phyloP scores from a whole-genome alignment of 768 basidiomycete species.

The Botryobasidium botryosum region DNA sequence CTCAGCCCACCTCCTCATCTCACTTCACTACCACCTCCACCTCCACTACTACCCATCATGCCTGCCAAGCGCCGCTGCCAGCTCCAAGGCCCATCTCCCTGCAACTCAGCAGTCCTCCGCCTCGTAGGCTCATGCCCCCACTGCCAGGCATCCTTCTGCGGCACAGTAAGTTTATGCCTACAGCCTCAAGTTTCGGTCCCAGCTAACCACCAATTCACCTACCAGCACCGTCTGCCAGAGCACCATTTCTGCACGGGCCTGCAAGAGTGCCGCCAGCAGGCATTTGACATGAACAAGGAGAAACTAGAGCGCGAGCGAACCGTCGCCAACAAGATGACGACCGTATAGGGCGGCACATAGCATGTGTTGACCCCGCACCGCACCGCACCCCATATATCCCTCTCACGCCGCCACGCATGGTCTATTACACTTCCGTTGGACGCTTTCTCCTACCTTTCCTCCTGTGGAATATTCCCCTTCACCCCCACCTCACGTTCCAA shows the following conservation, averaged over 20 bases:
- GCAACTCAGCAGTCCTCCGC: constrained; percentile 64
- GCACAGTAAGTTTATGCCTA: constrained; percentile 15
- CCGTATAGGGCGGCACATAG: constrained; percentile 29
- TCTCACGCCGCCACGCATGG: background rate
- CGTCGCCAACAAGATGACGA: constrained; percentile 71
- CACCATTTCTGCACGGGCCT: constrained; percentile 73
- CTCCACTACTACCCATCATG: constrained; percentile 27
- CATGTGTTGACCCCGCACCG: constrained; percentile 4
- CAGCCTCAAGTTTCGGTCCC: background rate
- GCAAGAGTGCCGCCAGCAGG: constrained; percentile 72
- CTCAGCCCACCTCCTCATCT: constrained; percentile 1
- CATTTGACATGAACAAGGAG: constrained; percentile 74
- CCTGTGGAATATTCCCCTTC: background rate
- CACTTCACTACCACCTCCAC: constrained; percentile 1
- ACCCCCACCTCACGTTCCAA: background rate
- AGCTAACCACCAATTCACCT: constrained; percentile 4
- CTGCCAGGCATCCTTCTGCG: constrained; percentile 64
- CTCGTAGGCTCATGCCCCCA: constrained; percentile 76
- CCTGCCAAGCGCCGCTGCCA: constrained; percentile 81
- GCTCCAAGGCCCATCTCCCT: constrained; percentile 37
- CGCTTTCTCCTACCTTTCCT: background rate
- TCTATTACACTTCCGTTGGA: background rate
- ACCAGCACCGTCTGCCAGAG: constrained; percentile 75
- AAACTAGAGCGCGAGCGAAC: constrained; percentile 82
- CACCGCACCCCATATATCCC: background rate